Evolutionary conservation across 306 rosid species (phyloP), one percentile per base, ranked within the genome.

Genomic region (Cicer judaicum): DNA sequence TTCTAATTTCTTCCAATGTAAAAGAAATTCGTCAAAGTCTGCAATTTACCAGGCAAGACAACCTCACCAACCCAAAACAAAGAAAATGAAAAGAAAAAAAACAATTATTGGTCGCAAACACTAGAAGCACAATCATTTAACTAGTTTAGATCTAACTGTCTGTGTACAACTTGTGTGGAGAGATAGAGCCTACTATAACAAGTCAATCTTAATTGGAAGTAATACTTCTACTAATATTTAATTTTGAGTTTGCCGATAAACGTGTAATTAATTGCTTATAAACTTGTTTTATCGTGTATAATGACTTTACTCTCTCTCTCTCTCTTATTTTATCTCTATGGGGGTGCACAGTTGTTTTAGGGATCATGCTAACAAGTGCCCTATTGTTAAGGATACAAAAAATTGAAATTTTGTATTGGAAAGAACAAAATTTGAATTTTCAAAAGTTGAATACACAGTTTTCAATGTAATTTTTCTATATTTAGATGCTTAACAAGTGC

Each of bases 221-320:
- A 57, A 46, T 16, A 76, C 47, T 24, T 44, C 52, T n/a, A 65
- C 46, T 74, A 19, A 69, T 75, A 47, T 52, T 64, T 53, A 34
- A 36, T 63, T 64, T 50, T 70, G 63, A 80, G 61, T 19, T 64
- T 52, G 9, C 43, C 43, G 55, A 52, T 62, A 49, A 52, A 75
- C 43, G 9, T 69, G 38, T 34, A 40, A 42, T 24, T 38, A 54
- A n/a, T 54, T 76, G 10, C 59, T 64, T 42, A 42, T 65, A 41
- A 70, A 54, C 19, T 54, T 70, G 24, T 68, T 57, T 74, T 49
- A 41, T 68, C 34, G 7, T 36, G 62, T 15, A 68, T 16, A 40
- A 54, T 70, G 19, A 6, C 6, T 36, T 43, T 81, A 29, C 36
- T 4, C 36, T 29, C 5, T 29, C 15, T 38, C 50, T n/a, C 34